A percentile compares a stretch with the other conserved stretches of the same genome.
Evolutionary conservation across 768 basidiomycete species (phyloP).

Genomic region (Leucosporidium scottii): DNA sequence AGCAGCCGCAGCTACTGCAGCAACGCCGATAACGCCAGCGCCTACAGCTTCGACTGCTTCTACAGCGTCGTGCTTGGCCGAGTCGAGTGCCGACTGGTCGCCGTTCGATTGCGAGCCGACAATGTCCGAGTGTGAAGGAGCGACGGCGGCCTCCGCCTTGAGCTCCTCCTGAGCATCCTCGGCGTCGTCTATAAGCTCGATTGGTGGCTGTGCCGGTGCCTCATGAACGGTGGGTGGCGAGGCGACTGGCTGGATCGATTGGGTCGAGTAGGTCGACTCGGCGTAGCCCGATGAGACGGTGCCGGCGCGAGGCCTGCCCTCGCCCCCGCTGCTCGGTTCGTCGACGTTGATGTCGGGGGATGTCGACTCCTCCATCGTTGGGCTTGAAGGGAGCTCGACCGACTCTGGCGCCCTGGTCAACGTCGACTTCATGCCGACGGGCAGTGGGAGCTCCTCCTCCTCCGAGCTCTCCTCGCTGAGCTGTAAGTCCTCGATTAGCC

Average conservation of each 20-base stretch:
- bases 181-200: background rate
- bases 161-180: background rate
- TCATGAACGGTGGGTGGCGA: slow-evolving; percentile 1
- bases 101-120: background rate
- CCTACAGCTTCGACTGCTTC: background rate
- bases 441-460: slow-evolving; percentile 51
- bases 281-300: slow-evolving; percentile 20
- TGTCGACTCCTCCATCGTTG: background rate
- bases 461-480: slow-evolving; percentile 50
- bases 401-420: background rate
- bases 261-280: slow-evolving; percentile 23
- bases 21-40: background rate
- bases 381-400: background rate
- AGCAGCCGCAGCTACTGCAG: background rate
- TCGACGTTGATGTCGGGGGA: slow-evolving; percentile 1
- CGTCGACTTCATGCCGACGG: slow-evolving; percentile 50
- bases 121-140: background rate
- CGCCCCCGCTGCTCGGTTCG: background rate
- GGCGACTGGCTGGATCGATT: background rate
- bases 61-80: background rate
- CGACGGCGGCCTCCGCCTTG: background rate
- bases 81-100: background rate
- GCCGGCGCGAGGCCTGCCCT: slow-evolving; percentile 13
- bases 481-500: slow-evolving; percentile 36
- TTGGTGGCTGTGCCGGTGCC: background rate